phyloP scores from a whole-genome alignment of 257 asterid species.

The Sherardia arvensis region DNA sequence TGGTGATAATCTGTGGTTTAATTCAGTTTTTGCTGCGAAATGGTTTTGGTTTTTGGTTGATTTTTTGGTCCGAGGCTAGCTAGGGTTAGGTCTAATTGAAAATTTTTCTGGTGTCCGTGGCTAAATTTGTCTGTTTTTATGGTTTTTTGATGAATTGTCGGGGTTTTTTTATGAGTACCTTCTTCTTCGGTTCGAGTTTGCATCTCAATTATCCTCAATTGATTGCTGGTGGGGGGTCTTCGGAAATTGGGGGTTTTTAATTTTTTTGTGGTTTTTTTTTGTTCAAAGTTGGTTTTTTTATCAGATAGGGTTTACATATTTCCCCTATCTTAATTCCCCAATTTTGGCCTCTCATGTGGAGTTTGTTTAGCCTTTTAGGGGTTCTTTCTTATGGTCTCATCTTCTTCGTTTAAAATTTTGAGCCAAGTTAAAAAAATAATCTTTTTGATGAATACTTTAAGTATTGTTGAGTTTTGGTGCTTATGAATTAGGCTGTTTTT shows the following conservation, averaged over 20 bases:
- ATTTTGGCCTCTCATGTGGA: background rate
- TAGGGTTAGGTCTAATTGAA: background rate
- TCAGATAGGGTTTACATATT: background rate
- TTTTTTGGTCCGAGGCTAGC: background rate
- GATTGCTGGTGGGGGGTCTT: background rate
- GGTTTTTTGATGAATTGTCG: too few species aligned
- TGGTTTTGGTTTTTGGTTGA: background rate
- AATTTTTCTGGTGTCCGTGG: background rate
- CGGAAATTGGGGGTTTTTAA: background rate
- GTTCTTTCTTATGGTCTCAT: too few species aligned
- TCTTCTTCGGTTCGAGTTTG: background rate
- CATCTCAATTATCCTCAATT: background rate
- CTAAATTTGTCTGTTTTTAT: background rate
- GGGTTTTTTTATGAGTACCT: background rate
- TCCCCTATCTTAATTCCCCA: background rate
- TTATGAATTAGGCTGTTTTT: too few species aligned
- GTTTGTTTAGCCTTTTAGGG: too few species aligned
- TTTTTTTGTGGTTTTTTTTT: background rate
- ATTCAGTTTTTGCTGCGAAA: background rate
- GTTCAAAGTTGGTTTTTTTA: background rate
- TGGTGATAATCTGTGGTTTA: too few species aligned
- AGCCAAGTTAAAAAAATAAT: too few species aligned
- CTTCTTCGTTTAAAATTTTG: too few species aligned
- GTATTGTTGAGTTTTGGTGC: too few species aligned
- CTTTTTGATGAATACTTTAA: too few species aligned